Evolutionary conservation across 495 filamentous ascomycete genomes (phyloP).

Genomic region (Neurospora cerealis): DNA sequence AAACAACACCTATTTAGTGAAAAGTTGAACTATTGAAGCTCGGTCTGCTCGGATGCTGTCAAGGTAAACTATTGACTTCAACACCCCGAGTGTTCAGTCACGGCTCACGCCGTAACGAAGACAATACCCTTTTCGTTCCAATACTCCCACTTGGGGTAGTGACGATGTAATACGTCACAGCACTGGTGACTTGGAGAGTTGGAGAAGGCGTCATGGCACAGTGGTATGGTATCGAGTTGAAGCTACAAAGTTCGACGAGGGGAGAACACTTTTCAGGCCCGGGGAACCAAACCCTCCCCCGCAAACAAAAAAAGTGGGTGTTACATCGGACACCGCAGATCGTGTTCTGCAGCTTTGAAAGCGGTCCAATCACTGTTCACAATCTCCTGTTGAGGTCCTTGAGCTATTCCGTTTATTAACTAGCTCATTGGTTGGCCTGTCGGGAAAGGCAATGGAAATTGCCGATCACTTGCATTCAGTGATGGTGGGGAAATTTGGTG

Average conservation of each 20-base stretch:
- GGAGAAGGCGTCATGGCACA: neutral
- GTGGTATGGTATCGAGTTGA: neutral
- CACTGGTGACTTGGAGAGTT: too few relatives aligned
- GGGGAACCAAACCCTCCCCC: neutral
- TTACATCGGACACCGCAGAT: neutral
- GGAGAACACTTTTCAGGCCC: neutral
- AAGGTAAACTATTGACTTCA: neutral
- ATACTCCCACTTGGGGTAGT: neutral
- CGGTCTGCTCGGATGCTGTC: neutral
- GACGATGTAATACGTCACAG: neutral
- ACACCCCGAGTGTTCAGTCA: neutral
- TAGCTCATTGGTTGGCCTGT: neutral
- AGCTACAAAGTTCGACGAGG: neutral
- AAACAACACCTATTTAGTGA: neutral
- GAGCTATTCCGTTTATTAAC: neutral
- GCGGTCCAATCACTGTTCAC: neutral
- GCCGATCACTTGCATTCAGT: neutral
- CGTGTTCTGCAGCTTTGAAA: neutral
- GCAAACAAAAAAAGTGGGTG: neutral
- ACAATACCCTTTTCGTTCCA: neutral
- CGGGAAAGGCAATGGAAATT: neutral
- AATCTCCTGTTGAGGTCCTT: neutral
- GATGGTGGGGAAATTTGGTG: neutral
- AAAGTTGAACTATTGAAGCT: neutral
- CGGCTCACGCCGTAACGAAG: neutral